Base-by-base conservation (phyloP, 495 filamentous ascomycete species). In the Xylaria nigripes region DNA sequence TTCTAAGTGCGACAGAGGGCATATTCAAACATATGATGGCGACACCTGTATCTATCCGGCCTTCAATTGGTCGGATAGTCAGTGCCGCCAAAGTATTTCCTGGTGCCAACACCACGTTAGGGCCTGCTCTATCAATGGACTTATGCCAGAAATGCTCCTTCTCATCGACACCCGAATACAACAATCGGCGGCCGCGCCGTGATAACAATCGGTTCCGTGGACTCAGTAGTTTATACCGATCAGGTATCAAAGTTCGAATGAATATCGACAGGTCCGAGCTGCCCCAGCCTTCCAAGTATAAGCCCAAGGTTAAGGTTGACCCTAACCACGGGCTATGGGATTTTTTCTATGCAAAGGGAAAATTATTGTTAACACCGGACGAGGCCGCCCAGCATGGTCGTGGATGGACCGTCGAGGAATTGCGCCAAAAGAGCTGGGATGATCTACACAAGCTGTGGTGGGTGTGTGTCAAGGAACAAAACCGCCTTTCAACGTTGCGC, bases 391-490 rank as follows among this genome's bases (percentile, higher is more conserved):
- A 80, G 32, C 83, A 90, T 68, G 92, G 93, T 27, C 84, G 93
- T 44, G 68, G 78, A 24, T 99, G 94, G 94, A 79, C 76, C 25
- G 82, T 85, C n/a, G 83, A 87, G 72, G 94, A 99, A 71, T 78
- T 99, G 48, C 81, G 90, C 34, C 70, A 78, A 45, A 95, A 95
- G 72, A 86, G 82, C 51, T 99, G 90, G 90, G 89, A 96, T 41
- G 92, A 96, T 68, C 72, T 99, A 45, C 91, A 96, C 64, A 71
- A 70, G 48, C 77, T 99, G 54, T 99, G 93, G 93, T 97, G 90
- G 87, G 82, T 90, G 27, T 99, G 94, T 67, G 76, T 82, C 56
- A 94, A 89, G 74, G 94, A 99, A 71, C 80, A 86, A 59, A 99
- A 99, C 68, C 81, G 87, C 45, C 80, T 97, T 61, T 80, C 81